Evolutionary conservation across 2,329 filamentous ascomycete genomes (phyloP).

Genomic region (Aspergillus ibericus): DNA sequence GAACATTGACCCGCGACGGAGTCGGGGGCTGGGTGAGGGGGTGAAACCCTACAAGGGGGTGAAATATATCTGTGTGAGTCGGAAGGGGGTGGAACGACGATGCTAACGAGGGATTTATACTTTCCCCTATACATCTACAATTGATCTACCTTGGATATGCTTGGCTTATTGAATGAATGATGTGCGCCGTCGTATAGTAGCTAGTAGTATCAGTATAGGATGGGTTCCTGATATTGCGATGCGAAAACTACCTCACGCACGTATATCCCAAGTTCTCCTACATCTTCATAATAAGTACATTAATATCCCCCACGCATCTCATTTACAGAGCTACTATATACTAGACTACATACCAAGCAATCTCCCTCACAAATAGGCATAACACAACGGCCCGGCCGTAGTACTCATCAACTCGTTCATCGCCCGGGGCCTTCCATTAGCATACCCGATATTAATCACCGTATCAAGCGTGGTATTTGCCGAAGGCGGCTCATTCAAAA

Average conservation of each 20-base stretch:
- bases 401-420: constrained; percentile 46
- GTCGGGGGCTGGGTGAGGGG: constrained; percentile 78
- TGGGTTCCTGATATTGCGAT: too few relatives aligned
- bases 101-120: constrained; percentile 7
- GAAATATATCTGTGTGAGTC: constrained; percentile 82
- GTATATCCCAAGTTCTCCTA: too few relatives aligned
- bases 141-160: neutral
- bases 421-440: constrained; percentile 33
- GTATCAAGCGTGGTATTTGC: constrained; percentile 49
- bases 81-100: constrained; percentile 53
- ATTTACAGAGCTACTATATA: too few relatives aligned
- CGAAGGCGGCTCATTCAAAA: constrained; percentile 46
- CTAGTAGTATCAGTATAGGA: too few relatives aligned
- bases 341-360: too few relatives aligned
- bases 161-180: neutral
- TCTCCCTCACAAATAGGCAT: constrained; percentile 46
- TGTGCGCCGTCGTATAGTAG: too few relatives aligned
- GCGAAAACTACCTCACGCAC: too few relatives aligned
- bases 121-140: neutral
- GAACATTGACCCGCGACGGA: constrained; percentile 70
- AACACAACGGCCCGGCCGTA: constrained; percentile 49
- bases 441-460: constrained; percentile 40
- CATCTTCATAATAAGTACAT: too few relatives aligned
- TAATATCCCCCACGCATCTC: too few relatives aligned
- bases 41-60: constrained; percentile 97